Evolutionary conservation across 2,329 filamentous ascomycete genomes (phyloP), one percentile per base, ranked within the genome.

Genomic region (Aspergillus niger): DNA sequence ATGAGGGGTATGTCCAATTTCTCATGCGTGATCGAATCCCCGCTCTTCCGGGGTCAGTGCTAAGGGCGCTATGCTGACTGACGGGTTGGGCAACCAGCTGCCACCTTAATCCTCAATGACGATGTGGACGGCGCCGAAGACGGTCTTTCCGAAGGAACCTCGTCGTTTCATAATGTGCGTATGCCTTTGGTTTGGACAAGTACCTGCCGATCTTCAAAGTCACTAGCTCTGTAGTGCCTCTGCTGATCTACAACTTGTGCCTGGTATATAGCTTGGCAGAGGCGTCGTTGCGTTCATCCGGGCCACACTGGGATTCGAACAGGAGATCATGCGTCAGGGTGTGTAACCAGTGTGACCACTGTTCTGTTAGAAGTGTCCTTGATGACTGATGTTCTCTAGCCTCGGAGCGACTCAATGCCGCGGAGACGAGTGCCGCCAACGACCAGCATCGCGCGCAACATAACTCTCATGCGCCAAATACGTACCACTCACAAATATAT

Each of bases 271-370:
- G 80, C 83, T 98, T 36, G 93, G 92, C 30, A 83, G 89, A 66
- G 90, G 91, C 55, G 88, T 97, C 36, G 88, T 92, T 20, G 87
- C 86, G 48, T 98, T 98, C 74, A 88, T 98, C 76, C 85, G 88
- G 67, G 92, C 93, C 17, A 89, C 95, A 2, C 80, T 98, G 1
- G 93, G 93, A 2, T 95, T 97, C 69, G 95, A 98, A 77, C 93
- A 96, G 75, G 88, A 95, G 3, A 84, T 96, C 66, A 95, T 98
- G 89, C 87, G 86, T 59, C 88, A 96, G 80, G 83, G 83, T 85
- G 57, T 61, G 76, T 61, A 59, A 48, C 51, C 57, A 53, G 57
- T 61, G 76, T 61, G 59, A 48, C 52, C 57, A 54, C 44, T 48
- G 26, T 55, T 52, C 44, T 38, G 39, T 41, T 32, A 20, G 28